A percentile compares a stretch with the other conserved stretches of the same genome.
These are phyloP conservation scores for Candolleomyces eurysporus DNA, from an alignment of 768 basidiomycete species.

Conservation along the genomic window DNA sequence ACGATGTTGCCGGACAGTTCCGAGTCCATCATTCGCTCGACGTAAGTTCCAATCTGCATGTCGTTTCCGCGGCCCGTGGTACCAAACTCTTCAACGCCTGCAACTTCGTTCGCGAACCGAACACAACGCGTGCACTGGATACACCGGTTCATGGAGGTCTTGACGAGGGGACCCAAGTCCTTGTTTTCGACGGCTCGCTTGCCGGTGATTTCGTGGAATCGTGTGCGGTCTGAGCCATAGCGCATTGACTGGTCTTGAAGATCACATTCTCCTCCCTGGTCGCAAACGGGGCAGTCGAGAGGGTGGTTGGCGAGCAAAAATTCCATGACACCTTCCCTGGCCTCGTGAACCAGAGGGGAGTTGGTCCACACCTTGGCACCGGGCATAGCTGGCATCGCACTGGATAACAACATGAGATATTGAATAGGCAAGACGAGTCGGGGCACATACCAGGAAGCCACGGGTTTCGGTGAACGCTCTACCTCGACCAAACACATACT, in stretches of 20 bases:
- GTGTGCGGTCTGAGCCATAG: constrained; percentile 94
- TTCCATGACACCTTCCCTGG: constrained; percentile 97
- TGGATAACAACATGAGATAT: constrained; percentile 24
- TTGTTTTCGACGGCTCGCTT: constrained; percentile 99
- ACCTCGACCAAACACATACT: constrained; percentile 99
- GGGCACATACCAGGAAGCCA: constrained; percentile 76
- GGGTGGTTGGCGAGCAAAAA: constrained; percentile 97
- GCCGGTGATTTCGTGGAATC: constrained; percentile 97
- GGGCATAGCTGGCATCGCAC: constrained; percentile 97
- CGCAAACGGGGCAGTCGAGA: constrained; percentile 97
- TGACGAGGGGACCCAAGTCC: constrained; percentile 95
- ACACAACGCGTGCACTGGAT: constrained; percentile 99
- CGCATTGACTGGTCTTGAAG: constrained; percentile 99
- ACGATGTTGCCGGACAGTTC: constrained; percentile 97
- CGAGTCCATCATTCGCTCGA: constrained; percentile 96
- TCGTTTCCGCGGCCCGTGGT: constrained; percentile 97
- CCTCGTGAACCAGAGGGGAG: constrained; percentile 87
- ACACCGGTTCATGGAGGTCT: constrained; percentile 98
- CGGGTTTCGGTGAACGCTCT: constrained; percentile 90
- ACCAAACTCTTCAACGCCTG: constrained; percentile 96
- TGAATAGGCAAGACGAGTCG: neutral
- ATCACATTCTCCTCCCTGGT: constrained; percentile 98
- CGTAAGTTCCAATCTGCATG: constrained; percentile 97
- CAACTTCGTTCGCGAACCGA: constrained; percentile 98
- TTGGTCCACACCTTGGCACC: constrained; percentile 92